Evolutionary conservation across 2,329 filamentous ascomycete genomes (phyloP).

Genomic region (Cordyceps militaris): DNA sequence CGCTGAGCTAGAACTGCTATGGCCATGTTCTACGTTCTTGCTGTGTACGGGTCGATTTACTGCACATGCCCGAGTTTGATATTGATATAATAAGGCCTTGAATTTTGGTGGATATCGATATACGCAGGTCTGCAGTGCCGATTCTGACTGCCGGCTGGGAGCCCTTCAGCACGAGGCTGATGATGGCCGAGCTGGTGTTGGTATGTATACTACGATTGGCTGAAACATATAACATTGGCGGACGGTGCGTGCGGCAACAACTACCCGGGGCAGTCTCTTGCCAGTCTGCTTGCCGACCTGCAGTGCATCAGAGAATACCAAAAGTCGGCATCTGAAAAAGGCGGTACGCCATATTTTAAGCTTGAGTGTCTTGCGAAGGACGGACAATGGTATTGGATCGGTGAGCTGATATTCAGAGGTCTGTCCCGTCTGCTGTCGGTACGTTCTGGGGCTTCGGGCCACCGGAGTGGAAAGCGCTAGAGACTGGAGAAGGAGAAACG

Average conservation of each 20-base stretch:
- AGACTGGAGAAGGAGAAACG: not conserved
- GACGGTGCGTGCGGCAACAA: not conserved
- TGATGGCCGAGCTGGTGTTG: too few relatives aligned
- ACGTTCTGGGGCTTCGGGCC: conserved; percentile 1
- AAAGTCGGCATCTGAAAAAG: not conserved
- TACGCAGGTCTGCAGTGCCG: too few relatives aligned
- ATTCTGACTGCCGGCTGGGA: too few relatives aligned
- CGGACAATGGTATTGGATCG: not conserved
- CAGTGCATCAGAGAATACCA: not conserved
- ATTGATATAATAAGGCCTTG: too few relatives aligned
- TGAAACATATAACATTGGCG: not conserved
- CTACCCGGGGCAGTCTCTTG: not conserved
- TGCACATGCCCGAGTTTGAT: too few relatives aligned
- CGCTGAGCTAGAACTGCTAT: too few relatives aligned
- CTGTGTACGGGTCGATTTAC: too few relatives aligned
- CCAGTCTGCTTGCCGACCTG: not conserved
- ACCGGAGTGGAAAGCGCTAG: not conserved
- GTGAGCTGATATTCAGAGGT: not conserved
- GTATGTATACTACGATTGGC: too few relatives aligned
- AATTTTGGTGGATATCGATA: too few relatives aligned
- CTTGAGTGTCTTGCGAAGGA: conserved; percentile 1
- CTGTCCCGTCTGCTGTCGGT: not conserved
- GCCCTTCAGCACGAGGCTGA: too few relatives aligned
- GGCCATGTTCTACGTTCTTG: too few relatives aligned
- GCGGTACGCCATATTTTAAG: not conserved